A percentile compares a stretch with the other conserved stretches of the same genome.
Evolutionary conservation across 2,329 filamentous ascomycete species (phyloP).

Genomic region (Colletotrichum lentis): DNA sequence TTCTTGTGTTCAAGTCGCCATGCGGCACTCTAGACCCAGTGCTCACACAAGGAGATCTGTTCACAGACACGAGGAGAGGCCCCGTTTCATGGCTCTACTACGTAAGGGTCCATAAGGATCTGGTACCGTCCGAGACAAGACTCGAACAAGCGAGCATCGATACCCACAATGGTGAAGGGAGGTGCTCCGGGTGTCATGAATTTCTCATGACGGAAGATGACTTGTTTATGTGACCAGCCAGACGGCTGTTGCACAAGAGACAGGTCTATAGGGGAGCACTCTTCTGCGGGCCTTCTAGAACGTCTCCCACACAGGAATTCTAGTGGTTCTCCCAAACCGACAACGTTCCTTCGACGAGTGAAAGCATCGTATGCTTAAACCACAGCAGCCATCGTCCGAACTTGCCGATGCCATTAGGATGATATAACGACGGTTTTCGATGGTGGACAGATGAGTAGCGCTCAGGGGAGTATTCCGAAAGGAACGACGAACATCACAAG

Average conservation of each 20-base stretch:
- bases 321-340: not conserved
- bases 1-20: not conserved
- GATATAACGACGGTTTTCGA: not conserved
- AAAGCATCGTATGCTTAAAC: not conserved
- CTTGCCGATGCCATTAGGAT: slow-evolving; percentile 21
- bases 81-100: slow-evolving; percentile 21
- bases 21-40: slow-evolving; percentile 10
- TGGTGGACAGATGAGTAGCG: not conserved
- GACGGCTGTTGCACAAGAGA: slow-evolving; percentile 26
- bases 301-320: slow-evolving; percentile 23
- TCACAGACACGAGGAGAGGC: slow-evolving; percentile 2
- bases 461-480: slow-evolving; percentile 6
- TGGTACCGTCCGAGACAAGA: slow-evolving; percentile 29
- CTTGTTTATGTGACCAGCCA: slow-evolving; percentile 23
- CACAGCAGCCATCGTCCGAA: slow-evolving; percentile 19
- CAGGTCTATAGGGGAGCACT: slow-evolving; percentile 20
- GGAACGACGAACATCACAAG: slow-evolving; percentile 28
- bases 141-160: slow-evolving; percentile 23
- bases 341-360: not conserved
- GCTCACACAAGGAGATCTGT: not conserved
- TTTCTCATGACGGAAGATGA: not conserved
- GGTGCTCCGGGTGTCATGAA: slow-evolving; percentile 12
- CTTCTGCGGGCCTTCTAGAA: slow-evolving; percentile 32
- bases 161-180: slow-evolving; percentile 7
- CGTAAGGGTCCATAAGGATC: slow-evolving; percentile 12